Evolutionary conservation across 768 basidiomycete species (phyloP), one percentile per base, ranked within the genome.

Genomic region (Lentinula guzmanii): DNA sequence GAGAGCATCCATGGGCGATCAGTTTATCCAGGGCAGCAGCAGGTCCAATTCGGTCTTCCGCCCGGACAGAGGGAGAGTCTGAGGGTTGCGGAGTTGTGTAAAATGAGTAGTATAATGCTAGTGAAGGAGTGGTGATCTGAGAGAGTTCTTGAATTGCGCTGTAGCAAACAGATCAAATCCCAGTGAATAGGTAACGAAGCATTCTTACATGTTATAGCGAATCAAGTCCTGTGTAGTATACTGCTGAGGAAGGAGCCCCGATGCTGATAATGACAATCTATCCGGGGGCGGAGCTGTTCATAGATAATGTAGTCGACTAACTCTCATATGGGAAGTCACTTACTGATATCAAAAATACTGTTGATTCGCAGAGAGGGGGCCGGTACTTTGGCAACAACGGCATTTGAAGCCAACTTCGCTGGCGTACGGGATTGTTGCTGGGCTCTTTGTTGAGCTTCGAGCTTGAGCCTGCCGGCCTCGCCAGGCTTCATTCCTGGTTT

Each of bases 21-120:
- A 94, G 73, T 61, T 85, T 77, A 28, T 79, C 70, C 16, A 89
- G 73, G 1, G 85, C 89, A 11, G 79, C 74, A 10, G 82, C 87
- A 0, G 85, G 74, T 28, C 64, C 61, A 4, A 63, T 63, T 31
- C 16, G 34, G 54, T 52, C 56, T 39, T 62, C 54, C n/a, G 33
- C 6, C 11, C 21, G 10, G 9, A 55, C 15, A 7, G 65, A n/a
- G 45, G 65, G 52, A 2, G 68, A 60, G 8, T 66, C 63, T 1
- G 69, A 65, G 9, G 70, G 72, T n/a, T 63, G 67, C n/a, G 75
- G 60, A 11, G 71, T 65, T 0, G 77, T 76, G 65, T 82, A 75
- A 67, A 90, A 90, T 28, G 80, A 71, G 65, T 89, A 90, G 68
- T 83, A 85, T 28, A 76, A 65, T 0, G 88, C 88, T 35, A 78